A percentile compares a stretch with the other conserved stretches of the same genome.
phyloP scores from a whole-genome alignment of 176 grass and related monocot species.

The Triticum dicoccoides region DNA sequence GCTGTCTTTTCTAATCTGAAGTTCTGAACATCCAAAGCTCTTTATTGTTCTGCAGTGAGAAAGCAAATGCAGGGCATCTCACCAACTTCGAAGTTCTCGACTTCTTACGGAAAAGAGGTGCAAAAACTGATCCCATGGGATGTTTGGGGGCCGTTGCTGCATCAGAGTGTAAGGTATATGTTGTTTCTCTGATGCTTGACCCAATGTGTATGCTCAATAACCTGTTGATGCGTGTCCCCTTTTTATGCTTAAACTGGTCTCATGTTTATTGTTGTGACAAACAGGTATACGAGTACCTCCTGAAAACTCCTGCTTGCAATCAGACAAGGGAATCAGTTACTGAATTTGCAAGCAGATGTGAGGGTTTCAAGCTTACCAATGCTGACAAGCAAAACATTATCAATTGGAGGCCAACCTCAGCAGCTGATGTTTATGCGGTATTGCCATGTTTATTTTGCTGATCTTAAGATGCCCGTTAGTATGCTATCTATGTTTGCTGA shows the following conservation, averaged over 20 bases:
- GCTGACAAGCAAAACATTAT: constrained; percentile 75
- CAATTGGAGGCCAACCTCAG: constrained; percentile 60
- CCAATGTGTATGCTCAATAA: background rate
- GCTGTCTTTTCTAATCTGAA: background rate
- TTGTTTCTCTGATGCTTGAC: constrained; percentile 13
- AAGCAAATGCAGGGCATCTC: constrained; percentile 55
- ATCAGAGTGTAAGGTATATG: constrained; percentile 77
- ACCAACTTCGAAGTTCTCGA: constrained; percentile 92
- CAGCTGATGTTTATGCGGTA: constrained; percentile 48
- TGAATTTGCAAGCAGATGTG: constrained; percentile 58
- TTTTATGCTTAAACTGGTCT: background rate
- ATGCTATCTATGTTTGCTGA: background rate
- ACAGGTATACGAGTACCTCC: constrained; percentile 79
- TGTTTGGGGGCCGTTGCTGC: constrained; percentile 72
- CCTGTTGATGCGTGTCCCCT: background rate
- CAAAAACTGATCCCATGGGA: constrained; percentile 74
- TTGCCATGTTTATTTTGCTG: constrained; percentile 20
- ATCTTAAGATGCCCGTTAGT: background rate
- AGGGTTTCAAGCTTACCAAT: constrained; percentile 62
- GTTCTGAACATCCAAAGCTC: background rate
- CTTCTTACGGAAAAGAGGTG: constrained; percentile 69
- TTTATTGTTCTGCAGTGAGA: constrained; percentile 38
- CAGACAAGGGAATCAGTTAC: constrained; percentile 65
- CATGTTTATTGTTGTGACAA: background rate
- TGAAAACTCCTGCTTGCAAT: constrained; percentile 53